Base-by-base conservation (phyloP, 1,139 yeast species). In the Candida freyschussii region DNA sequence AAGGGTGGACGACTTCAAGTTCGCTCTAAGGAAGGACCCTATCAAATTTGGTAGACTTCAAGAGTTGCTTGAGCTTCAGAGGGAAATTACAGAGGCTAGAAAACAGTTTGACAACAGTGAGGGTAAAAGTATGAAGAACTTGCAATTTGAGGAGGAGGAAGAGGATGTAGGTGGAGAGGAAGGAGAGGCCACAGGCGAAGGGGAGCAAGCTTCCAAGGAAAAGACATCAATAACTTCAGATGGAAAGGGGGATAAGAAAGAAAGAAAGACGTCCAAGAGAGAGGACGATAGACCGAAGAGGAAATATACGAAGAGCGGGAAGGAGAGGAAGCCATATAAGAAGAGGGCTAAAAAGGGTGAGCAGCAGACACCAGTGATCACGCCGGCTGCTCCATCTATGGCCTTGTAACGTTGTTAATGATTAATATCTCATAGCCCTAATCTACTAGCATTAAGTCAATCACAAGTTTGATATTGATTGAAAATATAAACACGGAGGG, bases 1-100 rank as follows among this genome's bases (percentile, higher is more conserved):
- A 42, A 81, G 82, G 50, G 79, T 87, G 33, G 95, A 86, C 41
- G 97, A 89, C 55, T 77, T 89, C 60, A 84, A 82, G 47, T 86
- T 86, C 61, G 93, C 86, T 0, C 62, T 89, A 37, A 65, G 95
- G 27, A 75, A 79, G 45, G 97, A 89, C 49, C 84, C 93, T 1
- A 69, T 77, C 36, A 89, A 87, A 53, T 68, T 86, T 30, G 93
- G 95, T 10, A 72, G 97, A 55, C 75, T 87, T 22, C 81, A 83
- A 46, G 93, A 87, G 54, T 72, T 89, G 46, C 69, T 85, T 37
- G 71, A 75, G 30, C 72, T 84, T 55, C 86, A 84, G 47, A 78
- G 77, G 48, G 77, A 75, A 49, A 86, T 89, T 48, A 74, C 77
- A 17, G 80, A 75, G 44, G 96, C 95, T 1, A 76, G 84, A 55